Evolutionary conservation across 148 eudicot genomes (phyloP).

Genomic region (Cornus controversa): DNA sequence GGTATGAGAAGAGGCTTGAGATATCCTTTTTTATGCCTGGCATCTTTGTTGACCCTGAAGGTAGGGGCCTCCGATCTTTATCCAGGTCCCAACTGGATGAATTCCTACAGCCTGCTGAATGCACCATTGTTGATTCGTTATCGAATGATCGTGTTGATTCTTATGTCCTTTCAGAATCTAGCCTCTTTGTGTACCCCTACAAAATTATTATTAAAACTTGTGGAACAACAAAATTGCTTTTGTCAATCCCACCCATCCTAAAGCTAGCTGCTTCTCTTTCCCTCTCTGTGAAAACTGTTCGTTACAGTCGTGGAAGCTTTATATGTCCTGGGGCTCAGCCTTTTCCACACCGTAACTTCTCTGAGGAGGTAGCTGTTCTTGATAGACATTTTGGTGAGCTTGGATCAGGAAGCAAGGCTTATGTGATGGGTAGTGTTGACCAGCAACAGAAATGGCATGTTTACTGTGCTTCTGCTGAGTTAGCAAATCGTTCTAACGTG

Average conservation of each 20-base stretch:
- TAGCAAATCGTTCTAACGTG: not conserved
- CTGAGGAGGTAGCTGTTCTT: conserved; percentile 59
- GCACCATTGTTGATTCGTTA: conserved; percentile 65
- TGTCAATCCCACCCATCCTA: conserved; percentile 59
- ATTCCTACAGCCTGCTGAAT: conserved; percentile 57
- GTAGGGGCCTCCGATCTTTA: conserved; percentile 56
- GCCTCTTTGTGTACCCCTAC: conserved; percentile 72
- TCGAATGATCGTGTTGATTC: conserved; percentile 59
- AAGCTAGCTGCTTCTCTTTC: conserved; percentile 39
- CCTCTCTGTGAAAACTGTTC: conserved; percentile 53
- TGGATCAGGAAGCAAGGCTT: conserved; percentile 49
- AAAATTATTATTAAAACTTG: conserved; percentile 72
- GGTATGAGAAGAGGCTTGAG: conserved; percentile 75
- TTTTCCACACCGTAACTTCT: conserved; percentile 61
- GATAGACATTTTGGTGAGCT: conserved; percentile 55
- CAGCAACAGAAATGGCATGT: conserved; percentile 65
- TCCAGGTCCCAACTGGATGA: conserved; percentile 56
- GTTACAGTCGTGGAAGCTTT: conserved; percentile 73
- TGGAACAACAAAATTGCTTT: conserved; percentile 71
- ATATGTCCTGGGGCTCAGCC: conserved; percentile 63
- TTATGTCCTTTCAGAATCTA: conserved; percentile 72
- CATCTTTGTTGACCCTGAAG: conserved; percentile 40
- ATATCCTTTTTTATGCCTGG: conserved; percentile 49
- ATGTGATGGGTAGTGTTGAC: conserved; percentile 49
- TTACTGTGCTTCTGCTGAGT: conserved; percentile 50